A percentile compares a stretch with the other conserved stretches of the same genome.
Conservation (phyloP, 768 basidiomycete species). For the Mycena indigotica region DNA sequence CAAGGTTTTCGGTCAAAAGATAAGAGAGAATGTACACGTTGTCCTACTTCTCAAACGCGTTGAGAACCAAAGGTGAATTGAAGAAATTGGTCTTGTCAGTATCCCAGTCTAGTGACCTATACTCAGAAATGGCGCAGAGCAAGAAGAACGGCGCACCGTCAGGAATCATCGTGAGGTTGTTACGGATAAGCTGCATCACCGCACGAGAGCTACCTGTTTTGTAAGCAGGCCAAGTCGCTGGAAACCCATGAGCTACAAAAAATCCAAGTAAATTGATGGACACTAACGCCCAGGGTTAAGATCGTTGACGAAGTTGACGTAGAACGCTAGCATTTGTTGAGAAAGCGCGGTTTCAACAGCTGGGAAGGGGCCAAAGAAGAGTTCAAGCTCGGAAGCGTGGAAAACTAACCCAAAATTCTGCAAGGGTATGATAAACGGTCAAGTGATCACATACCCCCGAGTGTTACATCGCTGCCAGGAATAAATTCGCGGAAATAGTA, state of each 20-base stretch:
- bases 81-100: slow-evolving; percentile 45
- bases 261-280: neutral
- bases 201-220: slow-evolving; percentile 29
- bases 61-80: slow-evolving; percentile 41
- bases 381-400: slow-evolving; percentile 50
- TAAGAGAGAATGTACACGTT: neutral
- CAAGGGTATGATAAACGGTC: neutral
- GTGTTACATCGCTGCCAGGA: slow-evolving; percentile 48
- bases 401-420: slow-evolving; percentile 35
- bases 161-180: slow-evolving; percentile 55
- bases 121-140: neutral
- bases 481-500: slow-evolving; percentile 62
- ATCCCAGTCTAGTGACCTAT: slow-evolving; percentile 49
- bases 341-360: slow-evolving; percentile 48
- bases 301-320: slow-evolving; percentile 58
- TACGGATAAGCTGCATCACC: slow-evolving; percentile 52
- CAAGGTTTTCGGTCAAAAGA: slow-evolving; percentile 6
- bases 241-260: neutral
- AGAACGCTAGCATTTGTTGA: slow-evolving; percentile 51
- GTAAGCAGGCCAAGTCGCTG: slow-evolving; percentile 53
- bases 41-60: slow-evolving; percentile 47
- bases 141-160: slow-evolving; percentile 43
- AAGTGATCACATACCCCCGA: slow-evolving; percentile 53
- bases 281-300: slow-evolving; percentile 55
- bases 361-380: slow-evolving; percentile 53